These are phyloP conservation scores for Xerocomellus chrysenteron DNA, from an alignment of 768 basidiomycete species.

Conservation along the genomic window DNA sequence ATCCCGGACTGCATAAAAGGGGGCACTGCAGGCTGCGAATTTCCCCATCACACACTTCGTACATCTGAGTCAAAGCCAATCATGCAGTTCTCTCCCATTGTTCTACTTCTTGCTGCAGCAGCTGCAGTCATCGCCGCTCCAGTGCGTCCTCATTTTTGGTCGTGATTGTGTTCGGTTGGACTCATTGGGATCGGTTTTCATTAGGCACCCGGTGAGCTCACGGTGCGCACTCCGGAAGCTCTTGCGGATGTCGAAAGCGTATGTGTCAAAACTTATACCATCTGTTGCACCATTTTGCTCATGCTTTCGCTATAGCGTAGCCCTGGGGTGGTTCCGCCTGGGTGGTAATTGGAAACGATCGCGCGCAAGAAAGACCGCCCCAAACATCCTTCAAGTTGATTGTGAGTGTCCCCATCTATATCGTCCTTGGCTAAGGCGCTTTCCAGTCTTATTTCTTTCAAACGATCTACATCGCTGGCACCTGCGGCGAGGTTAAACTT, in stretches of 20 bases:
- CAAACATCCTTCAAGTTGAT: too few relatives aligned
- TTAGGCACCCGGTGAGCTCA: neutral
- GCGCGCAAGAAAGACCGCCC: too few relatives aligned
- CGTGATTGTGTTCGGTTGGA: too few relatives aligned
- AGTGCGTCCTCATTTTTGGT: neutral
- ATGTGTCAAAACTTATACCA: neutral
- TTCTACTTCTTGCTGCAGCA: neutral
- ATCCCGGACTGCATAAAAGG: neutral
- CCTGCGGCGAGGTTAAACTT: too few relatives aligned
- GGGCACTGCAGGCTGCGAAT: too few relatives aligned
- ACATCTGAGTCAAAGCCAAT: neutral
- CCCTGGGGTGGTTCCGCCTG: too few relatives aligned
- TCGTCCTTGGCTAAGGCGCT: too few relatives aligned
- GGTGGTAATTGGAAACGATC: too few relatives aligned
- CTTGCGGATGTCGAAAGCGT: neutral
- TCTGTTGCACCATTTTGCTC: neutral
- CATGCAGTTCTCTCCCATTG: neutral
- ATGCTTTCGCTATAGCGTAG: too few relatives aligned
- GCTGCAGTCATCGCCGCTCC: neutral
- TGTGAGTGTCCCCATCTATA: too few relatives aligned
- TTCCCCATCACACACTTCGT: neutral
- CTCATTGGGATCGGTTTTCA: neutral
- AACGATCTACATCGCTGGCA: too few relatives aligned
- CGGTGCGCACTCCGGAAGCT: neutral
- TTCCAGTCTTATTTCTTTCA: too few relatives aligned